Percentiles rank a stretch among this genome's conserved stretches.
Evolutionary conservation across 441 rosid genomes (phyloP).

Genomic region (Adansonia grandidieri): DNA sequence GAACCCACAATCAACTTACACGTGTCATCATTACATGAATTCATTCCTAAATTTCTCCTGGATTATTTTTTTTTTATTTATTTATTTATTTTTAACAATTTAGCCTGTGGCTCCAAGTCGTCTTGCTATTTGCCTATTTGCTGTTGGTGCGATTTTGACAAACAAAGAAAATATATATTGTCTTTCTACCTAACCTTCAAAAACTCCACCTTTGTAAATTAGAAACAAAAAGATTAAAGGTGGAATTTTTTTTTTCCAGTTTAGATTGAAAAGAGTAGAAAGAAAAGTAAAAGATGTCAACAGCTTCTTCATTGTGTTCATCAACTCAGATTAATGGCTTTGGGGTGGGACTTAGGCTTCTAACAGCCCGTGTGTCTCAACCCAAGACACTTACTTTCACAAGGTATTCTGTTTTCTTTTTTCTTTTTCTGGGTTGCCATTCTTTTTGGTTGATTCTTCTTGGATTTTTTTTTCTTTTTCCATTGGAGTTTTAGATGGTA

Average conservation of each 20-base stretch:
- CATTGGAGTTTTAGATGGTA: neutral
- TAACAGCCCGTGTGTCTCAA: conserved; percentile 38
- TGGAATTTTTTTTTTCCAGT: neutral
- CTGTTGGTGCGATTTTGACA: conserved; percentile 13
- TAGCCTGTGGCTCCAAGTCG: conserved; percentile 25
- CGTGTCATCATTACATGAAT: conserved; percentile 42
- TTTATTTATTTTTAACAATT: conserved; percentile 6
- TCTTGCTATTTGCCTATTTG: conserved; percentile 18
- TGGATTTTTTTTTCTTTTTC: neutral
- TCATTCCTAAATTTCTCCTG: conserved; percentile 27
- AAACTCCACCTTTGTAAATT: neutral
- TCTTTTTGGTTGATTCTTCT: conserved; percentile 5
- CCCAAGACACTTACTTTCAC: conserved; percentile 50
- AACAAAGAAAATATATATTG: conserved; percentile 27
- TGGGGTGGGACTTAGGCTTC: conserved; percentile 45
- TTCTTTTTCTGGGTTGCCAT: neutral
- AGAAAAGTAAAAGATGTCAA: conserved; percentile 39
- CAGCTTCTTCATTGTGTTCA: conserved; percentile 65
- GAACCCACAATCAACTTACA: conserved; percentile 26
- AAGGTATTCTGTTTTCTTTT: conserved; percentile 38
- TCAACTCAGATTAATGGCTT: conserved; percentile 64
- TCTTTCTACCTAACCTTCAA: conserved; percentile 38
- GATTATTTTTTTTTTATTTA: neutral
- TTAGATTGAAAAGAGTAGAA: neutral
- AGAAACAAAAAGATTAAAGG: neutral